A percentile compares a stretch with the other conserved stretches of the same genome.
These are phyloP conservation scores for Clonostachys solani DNA, from an alignment of 2,329 filamentous ascomycete genomes.

Conservation along the genomic window DNA sequence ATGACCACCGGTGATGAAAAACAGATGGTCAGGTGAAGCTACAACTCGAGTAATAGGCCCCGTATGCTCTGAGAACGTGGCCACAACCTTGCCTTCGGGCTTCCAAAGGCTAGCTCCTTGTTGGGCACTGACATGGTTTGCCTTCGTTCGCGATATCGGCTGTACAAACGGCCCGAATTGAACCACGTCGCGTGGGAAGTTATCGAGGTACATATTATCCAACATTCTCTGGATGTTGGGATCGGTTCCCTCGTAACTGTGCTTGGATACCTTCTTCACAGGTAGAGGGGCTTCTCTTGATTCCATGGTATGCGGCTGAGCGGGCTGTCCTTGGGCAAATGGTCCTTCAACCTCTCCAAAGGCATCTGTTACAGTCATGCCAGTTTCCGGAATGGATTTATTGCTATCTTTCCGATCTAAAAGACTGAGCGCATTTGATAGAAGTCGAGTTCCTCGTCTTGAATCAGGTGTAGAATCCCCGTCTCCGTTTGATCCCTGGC, in stretches of 20 bases:
- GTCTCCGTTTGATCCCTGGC: constrained; percentile 6
- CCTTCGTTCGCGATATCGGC: constrained; percentile 55
- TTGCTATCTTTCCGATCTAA: constrained; percentile 55
- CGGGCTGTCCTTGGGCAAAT: constrained; percentile 29
- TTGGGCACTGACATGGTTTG: constrained; percentile 42
- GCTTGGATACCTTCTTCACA: constrained; percentile 34
- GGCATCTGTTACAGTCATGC: constrained; percentile 54
- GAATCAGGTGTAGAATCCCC: constrained; percentile 33
- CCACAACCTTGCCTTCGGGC: constrained; percentile 78
- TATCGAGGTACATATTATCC: constrained; percentile 78
- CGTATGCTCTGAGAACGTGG: constrained; percentile 83
- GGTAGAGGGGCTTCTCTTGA: constrained; percentile 7
- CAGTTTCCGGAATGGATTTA: constrained; percentile 54
- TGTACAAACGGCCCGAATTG: constrained; percentile 80
- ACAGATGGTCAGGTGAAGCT: constrained; percentile 83
- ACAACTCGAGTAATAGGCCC: constrained; percentile 78
- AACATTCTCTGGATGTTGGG: constrained; percentile 67
- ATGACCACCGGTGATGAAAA: constrained; percentile 91
- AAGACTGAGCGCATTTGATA: constrained; percentile 55
- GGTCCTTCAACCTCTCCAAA: constrained; percentile 58
- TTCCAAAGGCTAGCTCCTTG: constrained; percentile 60
- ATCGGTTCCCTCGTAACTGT: constrained; percentile 82
- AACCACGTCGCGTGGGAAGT: constrained; percentile 60
- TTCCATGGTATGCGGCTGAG: not conserved
- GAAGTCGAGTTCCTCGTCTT: constrained; percentile 46